Base-by-base conservation (phyloP, 225 moss, liverwort and hornwort genomes). In the Polytrichum commune region DNA sequence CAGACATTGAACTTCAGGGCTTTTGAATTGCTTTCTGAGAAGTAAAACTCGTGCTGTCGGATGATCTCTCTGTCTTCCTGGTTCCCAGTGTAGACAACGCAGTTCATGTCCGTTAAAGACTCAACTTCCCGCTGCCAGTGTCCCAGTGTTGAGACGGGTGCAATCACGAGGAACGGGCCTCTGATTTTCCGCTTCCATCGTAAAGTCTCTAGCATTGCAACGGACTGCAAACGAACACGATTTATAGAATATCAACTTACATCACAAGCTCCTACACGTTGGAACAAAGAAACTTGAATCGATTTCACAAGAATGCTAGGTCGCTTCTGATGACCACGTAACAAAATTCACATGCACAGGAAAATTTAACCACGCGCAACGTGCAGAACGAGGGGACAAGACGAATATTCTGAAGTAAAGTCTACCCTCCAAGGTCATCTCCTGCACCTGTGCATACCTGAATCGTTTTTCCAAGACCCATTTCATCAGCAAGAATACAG, bases 91-190 rank as follows among this genome's bases (percentile, higher is more conserved):
- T 92, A 95, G 18, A 95, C 92, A 18, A 95, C 87, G 74, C 95
- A 95, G 72, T 95, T 95, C 95, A 95, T 92, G 60, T 91, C 80
- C 0, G 92, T 92, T 83, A 95, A 81, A 5, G 88, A 73, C 69
- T 92, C 90, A 16, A 95, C 84, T 80, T 95, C 95, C 71, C 95
- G 87, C 77, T 91, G 92, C 95, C 92, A 95, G 69, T 95, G 95
- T 46, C 95, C 92, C 68, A 95, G 80, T 24, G 91, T 95, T 38
- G 95, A 95, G 8, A 95, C 89, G 19, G 95, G 92, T 22, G 91
- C 92, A 54, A 95, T 77, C 66, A 95, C 95, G 75, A 92, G 64
- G 67, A 89, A 95, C 9, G 95, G 95, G 22, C 95, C 95, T 53
- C 67, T 73, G 62, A 86, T 68, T 61, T 72, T 78, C 3, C 87